These are phyloP conservation scores for Myxozyma vanderwaltii DNA, from an alignment of 805 yeast genomes.

Conservation along the genomic window DNA sequence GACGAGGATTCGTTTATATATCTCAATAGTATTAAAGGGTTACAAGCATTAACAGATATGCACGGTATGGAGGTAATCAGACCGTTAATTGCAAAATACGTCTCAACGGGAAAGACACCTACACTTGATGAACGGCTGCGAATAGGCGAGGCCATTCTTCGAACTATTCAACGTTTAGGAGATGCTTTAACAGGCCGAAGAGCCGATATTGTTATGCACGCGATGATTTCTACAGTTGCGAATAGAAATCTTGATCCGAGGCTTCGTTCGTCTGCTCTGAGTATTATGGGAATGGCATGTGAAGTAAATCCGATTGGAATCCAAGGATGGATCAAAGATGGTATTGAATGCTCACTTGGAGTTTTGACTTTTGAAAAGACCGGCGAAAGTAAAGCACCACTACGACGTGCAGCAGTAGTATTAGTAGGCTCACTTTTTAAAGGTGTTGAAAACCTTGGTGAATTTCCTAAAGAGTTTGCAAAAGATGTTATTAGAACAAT, in stretches of 20 bases:
- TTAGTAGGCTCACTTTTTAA: slow-evolving; percentile 48
- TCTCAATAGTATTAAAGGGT: slow-evolving; percentile 77
- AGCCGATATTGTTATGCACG: slow-evolving; percentile 49
- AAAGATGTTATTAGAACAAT: slow-evolving; percentile 28
- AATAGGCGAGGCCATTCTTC: slow-evolving; percentile 76
- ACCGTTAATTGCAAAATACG: slow-evolving; percentile 46
- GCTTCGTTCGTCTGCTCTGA: slow-evolving; percentile 82
- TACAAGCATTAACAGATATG: slow-evolving; percentile 59
- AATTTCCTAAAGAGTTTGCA: slow-evolving; percentile 39
- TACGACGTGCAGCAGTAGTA: slow-evolving; percentile 77
- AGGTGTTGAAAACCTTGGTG: slow-evolving; percentile 38
- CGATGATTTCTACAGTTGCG: slow-evolving; percentile 44
- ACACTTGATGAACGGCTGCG: slow-evolving; percentile 68
- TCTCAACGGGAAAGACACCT: slow-evolving; percentile 38
- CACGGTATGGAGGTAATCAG: slow-evolving; percentile 47
- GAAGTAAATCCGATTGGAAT: slow-evolving; percentile 61
- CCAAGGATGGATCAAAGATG: slow-evolving; percentile 51
- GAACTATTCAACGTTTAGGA: slow-evolving; percentile 56
- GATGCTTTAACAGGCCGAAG: slow-evolving; percentile 52
- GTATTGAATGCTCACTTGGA: slow-evolving; percentile 77
- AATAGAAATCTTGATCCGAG: slow-evolving; percentile 51
- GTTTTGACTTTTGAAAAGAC: slow-evolving; percentile 62
- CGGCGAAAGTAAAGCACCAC: slow-evolving; percentile 49
- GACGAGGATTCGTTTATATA: slow-evolving; percentile 88
- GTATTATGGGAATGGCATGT: slow-evolving; percentile 74